Evolutionary conservation across 148 eudicot species (phyloP).

Genomic region (Vaccinium corymbosum): DNA sequence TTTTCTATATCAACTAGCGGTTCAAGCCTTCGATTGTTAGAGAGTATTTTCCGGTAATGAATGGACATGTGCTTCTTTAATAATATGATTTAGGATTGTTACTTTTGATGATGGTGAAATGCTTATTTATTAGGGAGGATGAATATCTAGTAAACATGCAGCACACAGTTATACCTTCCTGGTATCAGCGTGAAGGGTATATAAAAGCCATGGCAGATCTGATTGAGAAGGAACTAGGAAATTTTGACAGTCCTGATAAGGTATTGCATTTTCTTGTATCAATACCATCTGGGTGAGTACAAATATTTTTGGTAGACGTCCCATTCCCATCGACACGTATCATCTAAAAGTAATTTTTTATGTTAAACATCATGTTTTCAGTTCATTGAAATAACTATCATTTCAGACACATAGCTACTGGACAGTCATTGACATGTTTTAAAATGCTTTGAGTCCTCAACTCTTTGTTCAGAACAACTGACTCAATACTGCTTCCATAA

Average conservation of each 20-base stretch:
- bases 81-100: neutral
- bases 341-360: no score
- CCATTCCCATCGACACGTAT: neutral
- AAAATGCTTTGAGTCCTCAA: neutral
- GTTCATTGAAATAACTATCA: no score
- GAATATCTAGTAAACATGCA: slow-evolving; percentile 95
- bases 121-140: slow-evolving; percentile 60
- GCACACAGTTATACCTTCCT: slow-evolving; percentile 96
- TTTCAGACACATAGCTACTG: neutral
- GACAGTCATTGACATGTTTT: neutral
- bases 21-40: slow-evolving; percentile 90
- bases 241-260: slow-evolving; percentile 67
- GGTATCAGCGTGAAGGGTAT: slow-evolving; percentile 99
- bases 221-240: slow-evolving; percentile 67
- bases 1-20: slow-evolving; percentile 98
- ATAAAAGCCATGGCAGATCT: slow-evolving; percentile 84
- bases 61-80: neutral
- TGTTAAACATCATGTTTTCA: neutral
- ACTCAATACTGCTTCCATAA: neutral
- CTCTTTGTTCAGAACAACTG: neutral
- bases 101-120: neutral
- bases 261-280: slow-evolving; percentile 32
- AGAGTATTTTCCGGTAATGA: slow-evolving; percentile 84
- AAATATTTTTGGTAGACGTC: neutral
- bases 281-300: neutral